Evolutionary conservation across 176 grass and related monocot genomes (phyloP), one percentile per base, ranked within the genome.

Genomic region (Zizania latifolia): DNA sequence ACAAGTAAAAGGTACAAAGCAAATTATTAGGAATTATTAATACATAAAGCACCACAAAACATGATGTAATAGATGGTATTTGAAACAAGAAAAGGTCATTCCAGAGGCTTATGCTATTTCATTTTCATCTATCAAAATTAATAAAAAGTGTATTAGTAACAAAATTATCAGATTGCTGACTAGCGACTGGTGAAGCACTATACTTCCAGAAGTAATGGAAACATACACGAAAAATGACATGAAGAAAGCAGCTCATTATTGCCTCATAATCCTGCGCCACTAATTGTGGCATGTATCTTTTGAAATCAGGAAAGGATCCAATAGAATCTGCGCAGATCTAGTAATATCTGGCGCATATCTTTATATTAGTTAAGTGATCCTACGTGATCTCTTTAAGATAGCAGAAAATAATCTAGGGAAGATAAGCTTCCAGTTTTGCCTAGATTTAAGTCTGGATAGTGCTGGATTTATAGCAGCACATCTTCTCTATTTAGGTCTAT

Each of bases 31-130:
- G 10, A 13, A 45, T 41, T 72, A 58, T 35, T 11, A 78, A 78
- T 51, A 62, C 38, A 72, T 75, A 22, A 71, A 77, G 35, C 76
- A 82, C 22, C 65, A 59, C 56, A 14, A 69, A 65, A 51, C 68
- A 62, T 70, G 72, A 62, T 64, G 41, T 34, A 34, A 72, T 0
- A 58, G 51, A 56, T 81, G 34, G 8, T 57, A 72, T 46, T 32
- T 61, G 27, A 13, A 79, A 22, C 22, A 38, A 72, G 29, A 62
- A 54, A 87, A 53, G 58, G 71, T 77, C 23, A 58, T 60, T 74
- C 40, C 39, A 24, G 37, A 59, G 48, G 51, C 30, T 72, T 40
- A 38, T 17, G 27, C 3, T 48, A 68, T 59, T 57, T 43, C 2
- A 30, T 21, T 38, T 57, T 43, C 2, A 30, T 21, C 31, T 80